A percentile compares a stretch with the other conserved stretches of the same genome.
Evolutionary conservation across 2,329 filamentous ascomycete genomes (phyloP).

Genomic region (Achaetomium macrosporum): DNA sequence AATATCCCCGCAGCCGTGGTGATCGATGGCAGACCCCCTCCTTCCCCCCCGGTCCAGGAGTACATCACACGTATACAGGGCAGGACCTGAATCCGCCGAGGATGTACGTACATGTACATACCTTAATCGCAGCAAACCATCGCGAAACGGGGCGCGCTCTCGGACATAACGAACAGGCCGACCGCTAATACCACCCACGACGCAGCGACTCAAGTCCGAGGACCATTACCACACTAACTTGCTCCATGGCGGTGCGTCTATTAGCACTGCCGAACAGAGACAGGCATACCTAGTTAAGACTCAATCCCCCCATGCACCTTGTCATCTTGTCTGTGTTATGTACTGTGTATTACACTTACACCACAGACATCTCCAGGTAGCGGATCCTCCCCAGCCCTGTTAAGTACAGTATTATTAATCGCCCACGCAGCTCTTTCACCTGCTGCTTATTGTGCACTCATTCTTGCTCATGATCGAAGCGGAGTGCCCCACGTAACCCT

Average conservation of each 20-base stretch:
- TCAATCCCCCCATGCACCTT: not conserved
- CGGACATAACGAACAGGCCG: conserved; percentile 37
- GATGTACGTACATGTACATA: too few relatives aligned
- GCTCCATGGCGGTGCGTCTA: conserved; percentile 2
- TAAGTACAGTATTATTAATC: conserved; percentile 21
- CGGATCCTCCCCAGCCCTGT: conserved; percentile 3
- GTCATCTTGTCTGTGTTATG: not conserved
- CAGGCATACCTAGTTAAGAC: not conserved
- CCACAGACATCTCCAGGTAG: conserved; percentile 1
- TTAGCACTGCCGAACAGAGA: conserved; percentile 5
- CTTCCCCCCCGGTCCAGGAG: not conserved
- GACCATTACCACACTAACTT: not conserved
- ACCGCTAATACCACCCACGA: conserved; percentile 18
- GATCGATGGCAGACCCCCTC: not conserved
- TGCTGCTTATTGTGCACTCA: conserved; percentile 14
- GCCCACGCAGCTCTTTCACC: conserved; percentile 10
- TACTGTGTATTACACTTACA: not conserved
- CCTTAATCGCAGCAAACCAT: not conserved
- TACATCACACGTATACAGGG: not conserved
- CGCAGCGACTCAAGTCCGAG: conserved; percentile 6
- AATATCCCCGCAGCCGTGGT: not conserved
- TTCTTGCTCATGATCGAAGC: not conserved
- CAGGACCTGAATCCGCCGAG: conserved; percentile 4
- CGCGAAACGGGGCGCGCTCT: conserved; percentile 24
- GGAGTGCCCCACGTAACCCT: not conserved